Percentiles rank a stretch among this genome's conserved stretches.
phyloP scores from a whole-genome alignment of 2,329 filamentous ascomycete genomes.

The Geoglossum cookeanum region DNA sequence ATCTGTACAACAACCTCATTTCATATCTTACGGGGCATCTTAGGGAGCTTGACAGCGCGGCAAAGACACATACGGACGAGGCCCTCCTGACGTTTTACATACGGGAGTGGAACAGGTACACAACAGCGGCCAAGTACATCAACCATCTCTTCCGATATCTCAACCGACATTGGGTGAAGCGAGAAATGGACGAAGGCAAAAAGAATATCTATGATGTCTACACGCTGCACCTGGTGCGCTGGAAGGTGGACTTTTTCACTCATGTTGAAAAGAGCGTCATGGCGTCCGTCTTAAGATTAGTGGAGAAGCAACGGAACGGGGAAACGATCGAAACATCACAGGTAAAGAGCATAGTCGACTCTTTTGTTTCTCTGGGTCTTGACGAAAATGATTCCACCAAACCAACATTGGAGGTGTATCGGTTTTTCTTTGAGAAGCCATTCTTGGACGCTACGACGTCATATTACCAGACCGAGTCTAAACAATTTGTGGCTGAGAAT shows the following conservation, averaged over 20 bases:
- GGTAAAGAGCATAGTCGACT: constrained; percentile 94
- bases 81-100: constrained; percentile 86
- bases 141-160: constrained; percentile 93
- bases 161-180: constrained; percentile 96
- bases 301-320: constrained; percentile 91
- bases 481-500: constrained; percentile 88
- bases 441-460: constrained; percentile 68
- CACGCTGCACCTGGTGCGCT: constrained; percentile 85
- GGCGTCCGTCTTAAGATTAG: constrained; percentile 81
- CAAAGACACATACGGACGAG: constrained; percentile 70
- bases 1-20: constrained; percentile 83
- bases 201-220: constrained; percentile 98
- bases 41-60: constrained; percentile 46
- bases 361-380: constrained; percentile 79
- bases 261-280: constrained; percentile 77
- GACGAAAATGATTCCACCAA: constrained; percentile 88
- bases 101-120: constrained; percentile 90
- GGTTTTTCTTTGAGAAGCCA: constrained; percentile 77
- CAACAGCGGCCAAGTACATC: constrained; percentile 87
- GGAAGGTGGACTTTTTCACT: constrained; percentile 80
- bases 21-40: constrained; percentile 69
- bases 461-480: constrained; percentile 86
- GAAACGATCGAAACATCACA: constrained; percentile 95
- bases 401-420: constrained; percentile 87
- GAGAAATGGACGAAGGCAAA: constrained; percentile 97